Conservation (phyloP, 2,329 filamentous ascomycete genomes). For the Tolypocladium ophioglossoides region DNA sequence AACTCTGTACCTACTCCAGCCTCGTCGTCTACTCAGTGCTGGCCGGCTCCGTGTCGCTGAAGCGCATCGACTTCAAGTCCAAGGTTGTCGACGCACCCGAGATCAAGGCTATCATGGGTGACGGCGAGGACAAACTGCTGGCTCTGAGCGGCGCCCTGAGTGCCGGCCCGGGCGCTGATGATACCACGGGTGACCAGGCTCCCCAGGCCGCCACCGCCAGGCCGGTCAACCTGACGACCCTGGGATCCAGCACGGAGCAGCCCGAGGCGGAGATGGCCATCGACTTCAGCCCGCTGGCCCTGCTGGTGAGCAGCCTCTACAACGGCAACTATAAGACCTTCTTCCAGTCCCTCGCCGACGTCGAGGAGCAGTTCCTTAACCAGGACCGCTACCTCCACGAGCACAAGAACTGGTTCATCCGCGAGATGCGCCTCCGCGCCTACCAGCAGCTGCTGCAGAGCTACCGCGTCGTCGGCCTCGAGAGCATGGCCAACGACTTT, state of each 20-base stretch:
- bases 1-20: slow-evolving; percentile 92
- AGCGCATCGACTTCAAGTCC: slow-evolving; percentile 96
- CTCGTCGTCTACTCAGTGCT: slow-evolving; percentile 94
- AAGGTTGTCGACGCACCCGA: slow-evolving; percentile 98
- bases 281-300: slow-evolving; percentile 81
- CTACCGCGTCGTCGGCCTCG: slow-evolving; percentile 91
- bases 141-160: slow-evolving; percentile 73
- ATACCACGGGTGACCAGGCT: slow-evolving; percentile 55
- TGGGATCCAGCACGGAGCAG: slow-evolving; percentile 61
- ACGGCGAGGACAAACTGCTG: slow-evolving; percentile 77
- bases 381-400: slow-evolving; percentile 93
- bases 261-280: slow-evolving; percentile 71
- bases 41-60: slow-evolving; percentile 85
- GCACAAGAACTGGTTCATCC: slow-evolving; percentile 94
- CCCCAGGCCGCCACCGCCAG: slow-evolving; percentile 40
- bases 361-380: slow-evolving; percentile 88
- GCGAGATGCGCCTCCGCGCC: slow-evolving; percentile 92
- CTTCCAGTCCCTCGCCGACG: slow-evolving; percentile 78
- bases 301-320: slow-evolving; percentile 85
- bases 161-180: slow-evolving; percentile 70
- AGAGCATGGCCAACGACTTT: slow-evolving; percentile 96
- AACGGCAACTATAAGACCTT: slow-evolving; percentile 89
- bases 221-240: slow-evolving; percentile 78
- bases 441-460: slow-evolving; percentile 97
- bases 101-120: slow-evolving; percentile 92